Evolutionary conservation across 768 basidiomycete genomes (phyloP).

Genomic region (Agrocybe praecox): DNA sequence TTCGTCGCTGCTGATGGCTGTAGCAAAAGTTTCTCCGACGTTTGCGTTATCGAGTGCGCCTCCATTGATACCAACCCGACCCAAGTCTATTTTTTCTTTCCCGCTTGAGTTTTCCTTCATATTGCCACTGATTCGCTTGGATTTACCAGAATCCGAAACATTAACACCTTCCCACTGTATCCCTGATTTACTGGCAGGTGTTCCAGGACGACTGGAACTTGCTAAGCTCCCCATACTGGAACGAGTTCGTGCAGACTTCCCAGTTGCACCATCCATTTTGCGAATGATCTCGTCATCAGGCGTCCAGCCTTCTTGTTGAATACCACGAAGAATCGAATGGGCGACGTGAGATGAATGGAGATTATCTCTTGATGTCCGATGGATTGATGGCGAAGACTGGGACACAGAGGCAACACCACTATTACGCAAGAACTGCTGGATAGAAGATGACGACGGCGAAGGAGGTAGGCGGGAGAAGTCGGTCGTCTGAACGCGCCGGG

Average conservation of each 20-base stretch:
- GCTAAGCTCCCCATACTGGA: conserved; percentile 78
- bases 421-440: conserved; percentile 78
- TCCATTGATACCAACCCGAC: conserved; percentile 36
- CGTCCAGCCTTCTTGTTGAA: conserved; percentile 90
- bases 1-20: conserved; percentile 62
- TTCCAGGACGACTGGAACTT: conserved; percentile 70
- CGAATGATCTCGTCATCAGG: conserved; percentile 89
- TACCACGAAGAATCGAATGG: conserved; percentile 83
- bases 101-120: conserved; percentile 40
- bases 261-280: conserved; percentile 87
- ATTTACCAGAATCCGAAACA: conserved; percentile 38
- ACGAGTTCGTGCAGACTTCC: conserved; percentile 74
- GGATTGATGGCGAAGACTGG: conserved; percentile 36
- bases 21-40: conserved; percentile 40
- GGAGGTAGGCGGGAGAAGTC: conserved; percentile 92
- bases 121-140: conserved; percentile 39
- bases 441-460: conserved; percentile 88
- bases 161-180: conserved; percentile 80
- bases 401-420: conserved; percentile 42
- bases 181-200: conserved; percentile 65
- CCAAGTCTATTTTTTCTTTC: conserved; percentile 49
- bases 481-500: conserved; percentile 66
- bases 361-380: conserved; percentile 46
- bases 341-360: conserved; percentile 63
- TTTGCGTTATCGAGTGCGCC: conserved; percentile 38